Base-by-base conservation (phyloP, 148 eudicot species). In the Arbutus unedo region DNA sequence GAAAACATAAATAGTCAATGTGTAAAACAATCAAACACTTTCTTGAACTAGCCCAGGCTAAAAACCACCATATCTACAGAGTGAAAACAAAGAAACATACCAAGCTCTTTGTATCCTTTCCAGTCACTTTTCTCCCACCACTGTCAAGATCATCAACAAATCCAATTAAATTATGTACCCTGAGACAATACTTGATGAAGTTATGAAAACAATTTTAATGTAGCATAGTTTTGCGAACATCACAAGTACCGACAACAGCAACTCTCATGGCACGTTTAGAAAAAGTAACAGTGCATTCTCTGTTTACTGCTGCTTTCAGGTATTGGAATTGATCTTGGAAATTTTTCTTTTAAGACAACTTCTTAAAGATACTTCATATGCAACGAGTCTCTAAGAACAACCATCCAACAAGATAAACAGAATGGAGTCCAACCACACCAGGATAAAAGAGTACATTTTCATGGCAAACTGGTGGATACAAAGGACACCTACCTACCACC, bases 71-170 rank as follows among this genome's bases (percentile, higher is more conserved):
- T 44, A 48, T 45, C 15, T 2, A 74, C 45, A 62, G 43, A 51
- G 47, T 38, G 43, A 13, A 57, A 43, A 78, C 48, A 82, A 84
- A 85, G 53, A 83, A 55, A 55, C 64, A 66, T 89, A 96, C 98
- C 98, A 88, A 96, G 90, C 90, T 94, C 98, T 85, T 96, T 96
- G 89, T 96, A 94, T 86, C 99, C 98, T 75, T 95, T 94, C 99
- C 99, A 96, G 87, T 96, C 98, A 91, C 98, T 96, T 90, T 96
- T 96, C 94, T 94, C 98, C 98, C 98, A 96, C 98, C 99, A 94
- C 99, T 96, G 99, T 86, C 93, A 92, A 94, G 91, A 85, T 91
- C 88, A 96, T 88, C 87, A 94, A 91, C 86, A 93, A 91, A 93
- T 90, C 90, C 90, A 92, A 87, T 87, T 92, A 94, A 85, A 89